Evolutionary conservation across 805 yeast species (phyloP).

Genomic region (Zygotorulaspora danielsina): DNA sequence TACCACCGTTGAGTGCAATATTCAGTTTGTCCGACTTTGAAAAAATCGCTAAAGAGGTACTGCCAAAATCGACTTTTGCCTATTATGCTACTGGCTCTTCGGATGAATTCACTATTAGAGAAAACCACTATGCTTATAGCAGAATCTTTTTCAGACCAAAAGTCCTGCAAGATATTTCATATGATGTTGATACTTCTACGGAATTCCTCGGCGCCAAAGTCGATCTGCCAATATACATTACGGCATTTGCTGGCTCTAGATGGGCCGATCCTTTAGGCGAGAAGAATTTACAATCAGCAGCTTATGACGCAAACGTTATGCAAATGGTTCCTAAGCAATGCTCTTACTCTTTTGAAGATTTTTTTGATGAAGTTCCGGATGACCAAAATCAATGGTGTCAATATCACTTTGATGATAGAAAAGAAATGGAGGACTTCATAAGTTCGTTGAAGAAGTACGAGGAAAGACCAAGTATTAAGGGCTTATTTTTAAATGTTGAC

Average conservation of each 20-base stretch:
- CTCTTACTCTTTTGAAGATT: conserved; percentile 41
- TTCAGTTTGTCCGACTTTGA: conserved; percentile 41
- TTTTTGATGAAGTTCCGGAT: conserved; percentile 34
- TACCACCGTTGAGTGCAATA: conserved; percentile 36
- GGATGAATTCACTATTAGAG: conserved; percentile 44
- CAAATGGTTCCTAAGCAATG: conserved; percentile 48
- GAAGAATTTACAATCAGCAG: conserved; percentile 17
- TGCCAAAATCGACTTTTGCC: conserved; percentile 38
- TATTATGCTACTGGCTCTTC: conserved; percentile 48
- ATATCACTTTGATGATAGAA: conserved; percentile 43
- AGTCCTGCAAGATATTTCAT: conserved; percentile 32
- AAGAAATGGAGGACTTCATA: conserved; percentile 27
- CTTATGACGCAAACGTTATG: conserved; percentile 36
- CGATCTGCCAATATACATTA: conserved; percentile 44
- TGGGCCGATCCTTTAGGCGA: conserved; percentile 45
- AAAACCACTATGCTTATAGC: conserved; percentile 42
- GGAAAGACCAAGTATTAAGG: conserved; percentile 39
- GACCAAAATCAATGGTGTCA: conserved; percentile 47
- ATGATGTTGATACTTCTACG: conserved; percentile 41
- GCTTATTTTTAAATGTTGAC: conserved; percentile 52
- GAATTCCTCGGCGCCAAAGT: conserved; percentile 46
- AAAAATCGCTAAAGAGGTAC: conserved; percentile 35
- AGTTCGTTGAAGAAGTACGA: conserved; percentile 39
- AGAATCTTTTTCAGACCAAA: conserved; percentile 46
- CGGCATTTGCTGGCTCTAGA: conserved; percentile 46